These are phyloP conservation scores for Curvularia spicifera DNA, from an alignment of 2,329 filamentous ascomycete species.

Conservation along the genomic window DNA sequence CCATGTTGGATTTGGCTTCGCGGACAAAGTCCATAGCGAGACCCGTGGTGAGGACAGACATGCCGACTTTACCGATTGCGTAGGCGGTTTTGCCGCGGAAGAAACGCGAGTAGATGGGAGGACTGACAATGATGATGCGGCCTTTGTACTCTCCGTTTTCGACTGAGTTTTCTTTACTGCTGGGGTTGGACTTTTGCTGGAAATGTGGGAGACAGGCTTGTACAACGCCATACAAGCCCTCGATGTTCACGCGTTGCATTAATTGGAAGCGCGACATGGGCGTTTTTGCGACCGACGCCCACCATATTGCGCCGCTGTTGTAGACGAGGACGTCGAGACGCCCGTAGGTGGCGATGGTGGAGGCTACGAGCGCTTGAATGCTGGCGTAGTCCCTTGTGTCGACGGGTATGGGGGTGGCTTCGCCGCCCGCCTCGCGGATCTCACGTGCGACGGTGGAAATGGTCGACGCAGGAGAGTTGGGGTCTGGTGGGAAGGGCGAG, in stretches of 20 bases:
- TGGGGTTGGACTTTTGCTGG: conserved; percentile 41
- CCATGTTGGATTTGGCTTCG: conserved; percentile 70
- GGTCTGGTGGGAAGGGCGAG: conserved; percentile 72
- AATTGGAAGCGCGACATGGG: conserved; percentile 76
- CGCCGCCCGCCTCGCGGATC: conserved; percentile 69
- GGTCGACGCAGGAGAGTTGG: conserved; percentile 76
- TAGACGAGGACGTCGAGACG: conserved; percentile 78
- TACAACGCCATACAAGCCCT: conserved; percentile 75
- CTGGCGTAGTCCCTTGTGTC: conserved; percentile 71
- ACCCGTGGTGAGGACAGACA: conserved; percentile 82
- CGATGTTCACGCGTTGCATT: conserved; percentile 58
- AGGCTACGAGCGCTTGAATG: conserved; percentile 64
- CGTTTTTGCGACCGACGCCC: conserved; percentile 75
- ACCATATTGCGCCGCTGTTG: conserved; percentile 87
- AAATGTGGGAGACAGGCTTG: conserved; percentile 74
- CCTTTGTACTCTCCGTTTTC: conserved; percentile 60
- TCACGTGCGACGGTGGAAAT: conserved; percentile 81
- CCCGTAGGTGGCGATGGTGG: conserved; percentile 64
- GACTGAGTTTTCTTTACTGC: background rate
- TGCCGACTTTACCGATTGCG: conserved; percentile 77
- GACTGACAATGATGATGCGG: conserved; percentile 78
- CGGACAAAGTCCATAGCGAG: conserved; percentile 81
- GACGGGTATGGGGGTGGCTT: conserved; percentile 69
- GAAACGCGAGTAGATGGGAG: conserved; percentile 85
- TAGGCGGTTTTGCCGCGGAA: conserved; percentile 87